Conservation (phyloP, 1,284 basidiomycete genomes). For the Malassezia dermatis region DNA sequence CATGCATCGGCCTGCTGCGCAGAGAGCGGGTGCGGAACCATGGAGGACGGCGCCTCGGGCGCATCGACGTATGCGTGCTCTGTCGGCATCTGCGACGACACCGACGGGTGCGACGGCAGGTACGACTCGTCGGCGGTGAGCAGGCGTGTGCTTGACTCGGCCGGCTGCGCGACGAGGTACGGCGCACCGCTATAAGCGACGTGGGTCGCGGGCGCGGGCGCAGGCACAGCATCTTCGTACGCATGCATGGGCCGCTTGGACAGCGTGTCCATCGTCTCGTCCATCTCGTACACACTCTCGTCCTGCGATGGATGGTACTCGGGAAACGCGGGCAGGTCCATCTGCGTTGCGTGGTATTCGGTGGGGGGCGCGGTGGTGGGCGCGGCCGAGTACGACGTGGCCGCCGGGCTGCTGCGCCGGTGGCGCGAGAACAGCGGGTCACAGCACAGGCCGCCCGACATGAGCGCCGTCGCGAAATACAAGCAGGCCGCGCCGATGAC, state of each 20-base stretch:
- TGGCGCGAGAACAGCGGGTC: background rate
- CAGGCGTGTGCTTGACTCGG: background rate
- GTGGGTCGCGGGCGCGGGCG: background rate
- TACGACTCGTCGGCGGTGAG: background rate
- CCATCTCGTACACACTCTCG: background rate
- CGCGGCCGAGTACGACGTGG: background rate
- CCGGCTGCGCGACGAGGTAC: background rate
- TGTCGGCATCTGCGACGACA: background rate
- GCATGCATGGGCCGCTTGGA: background rate
- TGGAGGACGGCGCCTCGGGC: background rate
- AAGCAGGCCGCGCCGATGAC: background rate
- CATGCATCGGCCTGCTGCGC: conserved; percentile 4
- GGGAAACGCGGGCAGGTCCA: background rate
- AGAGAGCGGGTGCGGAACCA: background rate
- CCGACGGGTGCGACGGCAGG: background rate
- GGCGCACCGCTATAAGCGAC: background rate
- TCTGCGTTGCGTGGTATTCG: background rate
- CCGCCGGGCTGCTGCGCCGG: background rate
- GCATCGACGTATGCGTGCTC: conserved; percentile 4
- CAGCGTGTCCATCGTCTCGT: background rate
- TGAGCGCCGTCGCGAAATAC: background rate
- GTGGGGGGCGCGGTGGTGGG: background rate
- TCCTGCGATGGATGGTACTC: background rate
- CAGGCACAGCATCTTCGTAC: background rate
- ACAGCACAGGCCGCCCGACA: conserved; percentile 3